Conservation (phyloP, 495 filamentous ascomycete genomes). For the Penicillium longicatenatum region DNA sequence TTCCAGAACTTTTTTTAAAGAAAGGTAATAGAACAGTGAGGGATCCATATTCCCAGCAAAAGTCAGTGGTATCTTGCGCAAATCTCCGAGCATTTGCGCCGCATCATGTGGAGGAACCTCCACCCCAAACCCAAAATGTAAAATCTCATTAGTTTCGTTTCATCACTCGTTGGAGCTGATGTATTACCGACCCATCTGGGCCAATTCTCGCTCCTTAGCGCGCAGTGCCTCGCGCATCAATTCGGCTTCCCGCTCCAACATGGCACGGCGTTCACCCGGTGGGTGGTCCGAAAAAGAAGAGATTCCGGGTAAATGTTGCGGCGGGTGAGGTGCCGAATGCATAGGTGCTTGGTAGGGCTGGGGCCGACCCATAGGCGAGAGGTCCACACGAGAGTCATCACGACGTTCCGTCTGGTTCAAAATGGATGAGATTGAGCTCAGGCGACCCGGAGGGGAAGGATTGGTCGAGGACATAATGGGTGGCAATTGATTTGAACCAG, state of each 20-base stretch:
- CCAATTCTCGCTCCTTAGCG: slow-evolving; percentile 77
- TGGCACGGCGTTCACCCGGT: slow-evolving; percentile 63
- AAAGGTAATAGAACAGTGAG: slow-evolving; percentile 13
- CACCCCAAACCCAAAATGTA: slow-evolving; percentile 4
- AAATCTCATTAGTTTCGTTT: slow-evolving; percentile 30
- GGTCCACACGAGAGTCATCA: slow-evolving; percentile 53
- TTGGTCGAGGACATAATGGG: slow-evolving; percentile 48
- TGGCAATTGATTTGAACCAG: slow-evolving; percentile 48
- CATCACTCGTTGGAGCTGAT: slow-evolving; percentile 4
- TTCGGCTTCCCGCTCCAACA: slow-evolving; percentile 73
- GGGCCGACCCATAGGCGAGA: slow-evolving; percentile 41
- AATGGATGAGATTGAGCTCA: slow-evolving; percentile 80
- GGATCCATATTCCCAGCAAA: slow-evolving; percentile 21
- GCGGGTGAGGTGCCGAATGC: slow-evolving; percentile 27
- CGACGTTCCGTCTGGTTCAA: slow-evolving; percentile 57
- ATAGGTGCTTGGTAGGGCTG: slow-evolving; percentile 35
- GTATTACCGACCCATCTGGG: slow-evolving; percentile 54
- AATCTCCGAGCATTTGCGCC: slow-evolving; percentile 26
- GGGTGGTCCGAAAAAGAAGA: slow-evolving; percentile 49
- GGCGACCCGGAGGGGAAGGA: slow-evolving; percentile 49
- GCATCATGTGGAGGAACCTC: slow-evolving; percentile 21
- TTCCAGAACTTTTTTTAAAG: slow-evolving; percentile 20
- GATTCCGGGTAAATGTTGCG: slow-evolving; percentile 40
- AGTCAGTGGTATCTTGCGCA: slow-evolving; percentile 32
- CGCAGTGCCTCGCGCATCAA: slow-evolving; percentile 72